Conservation (phyloP, 345 rosid species). For the Zanthoxylum bungeanum region DNA sequence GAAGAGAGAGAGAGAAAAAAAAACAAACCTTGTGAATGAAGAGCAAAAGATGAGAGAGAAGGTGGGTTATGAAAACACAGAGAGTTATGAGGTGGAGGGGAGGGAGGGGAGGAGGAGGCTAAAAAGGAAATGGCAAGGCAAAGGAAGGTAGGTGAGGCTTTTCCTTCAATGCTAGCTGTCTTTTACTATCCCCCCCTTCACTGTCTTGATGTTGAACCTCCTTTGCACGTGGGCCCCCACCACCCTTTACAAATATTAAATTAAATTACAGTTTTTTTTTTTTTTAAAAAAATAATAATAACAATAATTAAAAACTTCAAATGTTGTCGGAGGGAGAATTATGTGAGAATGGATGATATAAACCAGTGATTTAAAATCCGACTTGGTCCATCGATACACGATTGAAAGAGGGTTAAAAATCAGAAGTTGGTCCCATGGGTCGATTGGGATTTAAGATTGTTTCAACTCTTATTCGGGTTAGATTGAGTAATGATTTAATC, state of each 20-base stretch:
- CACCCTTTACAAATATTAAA: too few relatives aligned
- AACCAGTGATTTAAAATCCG: too few relatives aligned
- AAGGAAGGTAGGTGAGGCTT: slow-evolving; percentile 53
- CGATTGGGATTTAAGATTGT: too few relatives aligned
- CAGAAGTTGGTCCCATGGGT: too few relatives aligned
- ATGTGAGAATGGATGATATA: too few relatives aligned
- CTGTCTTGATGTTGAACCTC: slow-evolving; percentile 53
- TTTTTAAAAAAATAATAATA: too few relatives aligned
- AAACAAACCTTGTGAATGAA: not conserved
- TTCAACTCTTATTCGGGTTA: too few relatives aligned
- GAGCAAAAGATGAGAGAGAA: not conserved
- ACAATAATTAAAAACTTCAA: not conserved
- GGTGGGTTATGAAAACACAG: not conserved
- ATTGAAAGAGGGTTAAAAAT: too few relatives aligned
- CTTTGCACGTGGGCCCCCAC: too few relatives aligned
- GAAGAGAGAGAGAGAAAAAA: too few relatives aligned
- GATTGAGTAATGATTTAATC: too few relatives aligned
- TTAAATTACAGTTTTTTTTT: not conserved
- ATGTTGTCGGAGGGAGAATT: not conserved
- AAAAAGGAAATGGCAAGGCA: slow-evolving; percentile 11
- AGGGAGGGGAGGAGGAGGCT: not conserved
- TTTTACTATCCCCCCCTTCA: slow-evolving; percentile 27
- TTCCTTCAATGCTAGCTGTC: slow-evolving; percentile 75
- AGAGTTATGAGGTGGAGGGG: not conserved
- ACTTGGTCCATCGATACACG: too few relatives aligned